Base-by-base conservation (phyloP, 2,329 filamentous ascomycete species). In the Nothophoma quercina region DNA sequence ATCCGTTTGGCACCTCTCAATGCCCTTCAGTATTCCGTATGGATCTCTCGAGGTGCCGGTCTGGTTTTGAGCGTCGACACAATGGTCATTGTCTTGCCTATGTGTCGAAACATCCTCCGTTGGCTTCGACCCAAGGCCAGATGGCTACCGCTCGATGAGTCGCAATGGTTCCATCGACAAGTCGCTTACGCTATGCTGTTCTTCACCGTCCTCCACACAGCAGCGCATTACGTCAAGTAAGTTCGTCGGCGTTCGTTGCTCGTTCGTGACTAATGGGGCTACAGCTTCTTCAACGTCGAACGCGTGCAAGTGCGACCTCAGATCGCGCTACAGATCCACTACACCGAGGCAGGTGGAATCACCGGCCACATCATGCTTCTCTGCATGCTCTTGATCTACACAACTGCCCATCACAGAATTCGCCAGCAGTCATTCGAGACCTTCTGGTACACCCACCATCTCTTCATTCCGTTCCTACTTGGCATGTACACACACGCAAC, bases 321-420 rank as follows among this genome's bases (percentile, higher is more conserved):
- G 38, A 85, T 86, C 3, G 95, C 95, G 3, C 77, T 98, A 6
- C 83, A 98, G 69, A 96, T 98, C 59, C 95, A 98, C 75, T 99
- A 96, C 73, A 84, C 85, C 1, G 85, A 96, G 71, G 85, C 92
- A 41, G 93, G 91, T 67, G 95, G 95, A 56, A 89, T 98, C 58
- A 99, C 95, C 2, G 95, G 95, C 6, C 95, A 99, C 75, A 84
- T 97, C 58, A 99, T 99, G 95, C 84, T 98, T 21, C 82, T 99
- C n/a, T 98, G 93, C 83, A 99, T 99, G 95, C 79, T 99, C 58
- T 79, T 99, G 58, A 99, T 99, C 83, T 99, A 96, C 78, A 99
- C 95, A 1, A 97, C 93, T 0, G 89, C 95, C 2, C 95, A 99
- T 71, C 84, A 89, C 66, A 89, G 91, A 62, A 98, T 99, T 61